A percentile compares a stretch with the other conserved stretches of the same genome.
Conservation (phyloP, 345 rosid species). For the Bruguiera parviflora region DNA sequence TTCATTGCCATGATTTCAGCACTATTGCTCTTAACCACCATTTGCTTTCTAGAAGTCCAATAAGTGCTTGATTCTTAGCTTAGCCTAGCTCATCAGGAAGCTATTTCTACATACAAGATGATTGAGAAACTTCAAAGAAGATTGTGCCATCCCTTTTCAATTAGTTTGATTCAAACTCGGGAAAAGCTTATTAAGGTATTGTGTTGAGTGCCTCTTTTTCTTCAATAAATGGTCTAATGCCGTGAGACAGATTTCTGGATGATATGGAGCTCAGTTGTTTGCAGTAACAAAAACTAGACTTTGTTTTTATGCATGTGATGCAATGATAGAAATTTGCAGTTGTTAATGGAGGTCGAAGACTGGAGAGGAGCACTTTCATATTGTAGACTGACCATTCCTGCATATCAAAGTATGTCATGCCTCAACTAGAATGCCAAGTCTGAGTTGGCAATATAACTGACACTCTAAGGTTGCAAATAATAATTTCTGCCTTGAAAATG, state of each 20-base stretch:
- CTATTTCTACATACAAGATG: constrained; percentile 42
- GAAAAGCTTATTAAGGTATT: constrained; percentile 80
- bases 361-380: constrained; percentile 70
- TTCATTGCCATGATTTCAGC: background rate
- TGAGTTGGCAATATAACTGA: background rate
- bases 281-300: background rate
- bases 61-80: constrained; percentile 33
- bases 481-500: background rate
- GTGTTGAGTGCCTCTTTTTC: constrained; percentile 10
- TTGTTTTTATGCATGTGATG: constrained; percentile 8
- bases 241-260: background rate
- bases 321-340: constrained; percentile 40
- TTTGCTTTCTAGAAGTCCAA: constrained; percentile 2
- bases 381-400: constrained; percentile 72
- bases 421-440: constrained; percentile 4
- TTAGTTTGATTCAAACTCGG: constrained; percentile 63
- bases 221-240: background rate
- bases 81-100: constrained; percentile 46
- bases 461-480: background rate
- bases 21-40: background rate
- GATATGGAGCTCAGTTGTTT: background rate
- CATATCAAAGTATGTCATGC: constrained; percentile 67
- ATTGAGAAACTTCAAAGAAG: constrained; percentile 64
- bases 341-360: constrained; percentile 69
- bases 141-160: constrained; percentile 71